phyloP scores from a whole-genome alignment of 2,329 filamentous ascomycete genomes.

The Botrytis aclada region DNA sequence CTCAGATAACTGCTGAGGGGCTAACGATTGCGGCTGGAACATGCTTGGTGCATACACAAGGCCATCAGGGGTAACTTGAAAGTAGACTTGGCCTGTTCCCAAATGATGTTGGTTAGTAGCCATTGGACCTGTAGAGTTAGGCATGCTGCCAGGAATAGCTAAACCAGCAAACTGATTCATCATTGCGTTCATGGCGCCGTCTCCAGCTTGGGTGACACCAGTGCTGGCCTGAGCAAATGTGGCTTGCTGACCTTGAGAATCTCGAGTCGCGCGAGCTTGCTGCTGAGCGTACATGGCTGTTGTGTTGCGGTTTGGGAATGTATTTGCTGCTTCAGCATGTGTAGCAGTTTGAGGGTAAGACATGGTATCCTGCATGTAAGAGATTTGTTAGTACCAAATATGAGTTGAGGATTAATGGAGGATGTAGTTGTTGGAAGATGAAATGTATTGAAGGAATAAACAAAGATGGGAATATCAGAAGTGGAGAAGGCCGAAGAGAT shows the following conservation, averaged over 20 bases:
- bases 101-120: slow-evolving; percentile 36
- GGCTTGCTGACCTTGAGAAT: slow-evolving; percentile 32
- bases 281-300: slow-evolving; percentile 36
- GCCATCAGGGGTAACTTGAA: slow-evolving; percentile 25
- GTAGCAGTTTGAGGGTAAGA: slow-evolving; percentile 38
- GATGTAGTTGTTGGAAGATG: slow-evolving; percentile 11
- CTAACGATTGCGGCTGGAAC: slow-evolving; percentile 36
- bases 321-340: slow-evolving; percentile 28
- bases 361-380: slow-evolving; percentile 35
- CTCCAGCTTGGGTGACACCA: slow-evolving; percentile 28
- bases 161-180: slow-evolving; percentile 36
- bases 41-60: slow-evolving; percentile 31
- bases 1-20: slow-evolving; percentile 31
- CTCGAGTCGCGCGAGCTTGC: slow-evolving; percentile 33
- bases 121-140: slow-evolving; percentile 33
- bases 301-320: slow-evolving; percentile 30
- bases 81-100: slow-evolving; percentile 38
- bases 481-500: not conserved
- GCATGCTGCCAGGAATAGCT: slow-evolving; percentile 38
- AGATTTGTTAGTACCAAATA: slow-evolving; percentile 23
- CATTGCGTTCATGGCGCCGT: slow-evolving; percentile 31
- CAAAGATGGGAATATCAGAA: not conserved
- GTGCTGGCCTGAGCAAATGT: slow-evolving; percentile 27
- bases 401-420: slow-evolving; percentile 15
- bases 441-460: not conserved